Percentiles rank a stretch among this genome's conserved stretches.
These are phyloP conservation scores for Glomus cerebriforme DNA, from an alignment of 192 early-diverging fungal genomes.

Conservation along the genomic window DNA sequence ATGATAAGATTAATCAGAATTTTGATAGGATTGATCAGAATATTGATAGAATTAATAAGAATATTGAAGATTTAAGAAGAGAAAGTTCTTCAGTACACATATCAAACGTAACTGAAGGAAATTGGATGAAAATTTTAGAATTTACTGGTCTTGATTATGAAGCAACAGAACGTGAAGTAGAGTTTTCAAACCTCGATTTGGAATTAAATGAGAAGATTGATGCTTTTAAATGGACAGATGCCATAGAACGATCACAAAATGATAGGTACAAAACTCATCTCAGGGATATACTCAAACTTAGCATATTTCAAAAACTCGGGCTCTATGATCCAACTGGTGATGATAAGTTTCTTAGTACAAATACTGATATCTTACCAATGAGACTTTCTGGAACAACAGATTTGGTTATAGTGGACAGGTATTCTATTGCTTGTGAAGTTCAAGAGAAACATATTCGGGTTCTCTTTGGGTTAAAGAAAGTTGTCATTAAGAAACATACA, in stretches of 20 bases:
- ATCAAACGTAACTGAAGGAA: not conserved
- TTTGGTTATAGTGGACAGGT: not conserved
- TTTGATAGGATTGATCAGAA: too few species aligned
- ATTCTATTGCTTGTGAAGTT: not conserved
- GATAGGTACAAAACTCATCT: not conserved
- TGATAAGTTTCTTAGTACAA: not conserved
- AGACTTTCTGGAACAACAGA: not conserved
- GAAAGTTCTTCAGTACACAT: not conserved
- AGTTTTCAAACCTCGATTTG: not conserved
- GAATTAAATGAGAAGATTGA: conserved; percentile 1
- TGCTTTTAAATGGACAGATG: conserved; percentile 3
- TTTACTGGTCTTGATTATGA: conserved; percentile 10
- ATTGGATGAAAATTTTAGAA: not conserved
- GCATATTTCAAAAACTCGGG: not conserved
- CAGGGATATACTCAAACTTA: not conserved
- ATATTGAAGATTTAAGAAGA: conserved; percentile 1
- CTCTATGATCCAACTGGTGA: conserved; percentile 6
- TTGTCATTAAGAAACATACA: not conserved
- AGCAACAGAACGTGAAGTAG: not conserved
- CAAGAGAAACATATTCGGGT: not conserved
- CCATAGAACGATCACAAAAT: conserved; percentile 4
- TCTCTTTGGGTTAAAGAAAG: conserved; percentile 2
- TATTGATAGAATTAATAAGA: not conserved
- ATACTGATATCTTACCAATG: conserved; percentile 3
- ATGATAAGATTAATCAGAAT: too few species aligned